Evolutionary conservation across 2,329 filamentous ascomycete genomes (phyloP), one percentile per base, ranked within the genome.

Genomic region (Colletotrichum australisinense): DNA sequence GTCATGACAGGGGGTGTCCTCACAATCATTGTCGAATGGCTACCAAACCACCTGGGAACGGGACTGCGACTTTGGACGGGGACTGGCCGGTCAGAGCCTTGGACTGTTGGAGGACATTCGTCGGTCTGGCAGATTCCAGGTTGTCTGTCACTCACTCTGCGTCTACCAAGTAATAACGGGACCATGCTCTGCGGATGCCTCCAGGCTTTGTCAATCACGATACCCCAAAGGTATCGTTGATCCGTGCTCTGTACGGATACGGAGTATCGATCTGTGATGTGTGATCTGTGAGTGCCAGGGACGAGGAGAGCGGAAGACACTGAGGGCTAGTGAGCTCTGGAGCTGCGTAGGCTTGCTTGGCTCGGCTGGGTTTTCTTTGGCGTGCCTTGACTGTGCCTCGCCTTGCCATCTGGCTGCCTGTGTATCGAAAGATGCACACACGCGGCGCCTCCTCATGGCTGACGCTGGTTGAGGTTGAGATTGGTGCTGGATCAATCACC

Each of bases 21-120:
- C 42, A n/a, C 38, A 42, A 42, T 49, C 42, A 49, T 19, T 19
- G 16, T 49, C 19, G 5, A 49, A n/a, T 49, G 19, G 42, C 6
- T 26, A 49, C 22, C 11, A 42, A 26, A 24, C 57, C 19, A 8
- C 12, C 9, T 64, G 63, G 63, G 46, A 35, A 14, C 30, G 35
- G 53, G 22, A 38, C 35, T 30, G 26, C 35, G 49, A 26, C 53
- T n/a, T 60, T 26, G 26, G 65, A 53, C 65, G 55, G 56, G 12
- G 30, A 56, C 58, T 68, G 66, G 57, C 66, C 56, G 65, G 30
- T 22, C 14, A 42, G 38, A 42, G 38, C 38, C 56, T 55, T 60
- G 14, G 56, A 35, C 32, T 35, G 32, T 35, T 35, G 32, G 32
- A 49, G 32, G 32, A 49, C 19, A n/a, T n/a, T 49, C 42, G 42